Conservation (phyloP, 208 protist species). For the Trichomonas gallinae region DNA sequence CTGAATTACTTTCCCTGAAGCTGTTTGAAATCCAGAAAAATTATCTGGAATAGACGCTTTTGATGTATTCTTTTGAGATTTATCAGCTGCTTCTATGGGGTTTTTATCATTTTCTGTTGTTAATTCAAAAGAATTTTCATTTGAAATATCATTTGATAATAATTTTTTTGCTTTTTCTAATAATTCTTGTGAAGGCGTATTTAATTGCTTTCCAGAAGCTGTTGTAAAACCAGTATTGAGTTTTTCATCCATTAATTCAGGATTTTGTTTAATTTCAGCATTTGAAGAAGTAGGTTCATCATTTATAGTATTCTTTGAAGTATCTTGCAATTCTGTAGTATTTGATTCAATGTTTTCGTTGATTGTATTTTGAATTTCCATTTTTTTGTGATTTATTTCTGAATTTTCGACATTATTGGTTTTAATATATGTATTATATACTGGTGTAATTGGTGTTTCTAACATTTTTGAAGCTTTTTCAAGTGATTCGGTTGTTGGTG, state of each 20-base stretch:
- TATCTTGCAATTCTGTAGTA: too few species aligned
- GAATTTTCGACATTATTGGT: not conserved
- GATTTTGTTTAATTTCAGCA: too few species aligned
- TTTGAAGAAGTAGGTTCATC: not conserved
- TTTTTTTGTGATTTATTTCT: not conserved
- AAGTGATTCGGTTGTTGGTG: not conserved
- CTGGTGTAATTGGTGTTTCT: not conserved
- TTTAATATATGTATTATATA: not conserved
- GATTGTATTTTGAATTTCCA: not conserved
- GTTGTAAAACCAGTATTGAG: not conserved
- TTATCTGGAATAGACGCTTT: too few species aligned
- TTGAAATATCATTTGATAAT: not conserved
- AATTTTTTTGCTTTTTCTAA: not conserved
- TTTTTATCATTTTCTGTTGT: not conserved
- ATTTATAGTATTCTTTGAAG: too few species aligned
- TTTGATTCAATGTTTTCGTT: not conserved
- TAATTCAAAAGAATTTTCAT: not conserved
- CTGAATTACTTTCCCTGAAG: not conserved
- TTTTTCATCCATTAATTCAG: too few species aligned
- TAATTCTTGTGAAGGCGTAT: not conserved
- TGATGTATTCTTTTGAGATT: not conserved
- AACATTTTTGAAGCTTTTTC: not conserved
- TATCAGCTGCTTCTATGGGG: not conserved
- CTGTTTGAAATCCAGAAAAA: not conserved
- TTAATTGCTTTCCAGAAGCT: not conserved